Percentiles rank a stretch among this genome's conserved stretches.
phyloP scores from a whole-genome alignment of 2,329 filamentous ascomycete species.

The Sarocladium kiliense region DNA sequence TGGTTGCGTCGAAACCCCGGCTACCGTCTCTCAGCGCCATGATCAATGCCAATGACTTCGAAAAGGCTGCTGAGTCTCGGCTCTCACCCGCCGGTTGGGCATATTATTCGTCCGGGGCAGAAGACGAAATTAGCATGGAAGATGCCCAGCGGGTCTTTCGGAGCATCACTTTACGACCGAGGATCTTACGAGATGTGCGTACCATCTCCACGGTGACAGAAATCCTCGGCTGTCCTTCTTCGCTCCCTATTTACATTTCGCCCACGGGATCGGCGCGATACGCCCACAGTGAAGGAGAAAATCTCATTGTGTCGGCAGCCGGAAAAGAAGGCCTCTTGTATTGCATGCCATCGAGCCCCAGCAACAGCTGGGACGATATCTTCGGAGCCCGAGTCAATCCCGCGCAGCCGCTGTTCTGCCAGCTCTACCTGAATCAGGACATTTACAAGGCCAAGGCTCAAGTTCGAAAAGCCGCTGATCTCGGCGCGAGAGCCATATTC shows the following conservation, averaged over 20 bases:
- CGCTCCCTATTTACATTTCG: constrained; percentile 53
- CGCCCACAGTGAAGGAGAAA: constrained; percentile 57
- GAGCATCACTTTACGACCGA: constrained; percentile 70
- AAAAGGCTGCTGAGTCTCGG: constrained; percentile 24
- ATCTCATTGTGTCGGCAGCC: constrained; percentile 38
- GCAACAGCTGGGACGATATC: constrained; percentile 18
- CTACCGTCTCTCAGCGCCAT: constrained; percentile 24
- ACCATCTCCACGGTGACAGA: constrained; percentile 15
- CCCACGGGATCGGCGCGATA: constrained; percentile 55
- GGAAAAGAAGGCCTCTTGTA: background rate
- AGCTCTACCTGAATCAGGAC: constrained; percentile 57
- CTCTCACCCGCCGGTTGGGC: constrained; percentile 26
- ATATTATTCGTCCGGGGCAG: constrained; percentile 79
- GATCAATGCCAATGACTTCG: constrained; percentile 32
- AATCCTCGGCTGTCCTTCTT: constrained; percentile 24
- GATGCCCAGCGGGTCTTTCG: constrained; percentile 71
- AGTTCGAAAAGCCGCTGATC: constrained; percentile 55
- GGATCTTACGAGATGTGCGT: constrained; percentile 46
- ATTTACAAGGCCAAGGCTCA: constrained; percentile 33
- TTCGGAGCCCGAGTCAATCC: constrained; percentile 44
- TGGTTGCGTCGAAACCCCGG: constrained; percentile 12
- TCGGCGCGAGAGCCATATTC: constrained; percentile 57
- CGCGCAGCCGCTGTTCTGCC: constrained; percentile 19
- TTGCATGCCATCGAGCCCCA: constrained; percentile 4
- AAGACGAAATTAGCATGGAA: constrained; percentile 71